A percentile compares a stretch with the other conserved stretches of the same genome.
phyloP scores from a whole-genome alignment of 139 green algal species.

The Haematococcus sp. region DNA sequence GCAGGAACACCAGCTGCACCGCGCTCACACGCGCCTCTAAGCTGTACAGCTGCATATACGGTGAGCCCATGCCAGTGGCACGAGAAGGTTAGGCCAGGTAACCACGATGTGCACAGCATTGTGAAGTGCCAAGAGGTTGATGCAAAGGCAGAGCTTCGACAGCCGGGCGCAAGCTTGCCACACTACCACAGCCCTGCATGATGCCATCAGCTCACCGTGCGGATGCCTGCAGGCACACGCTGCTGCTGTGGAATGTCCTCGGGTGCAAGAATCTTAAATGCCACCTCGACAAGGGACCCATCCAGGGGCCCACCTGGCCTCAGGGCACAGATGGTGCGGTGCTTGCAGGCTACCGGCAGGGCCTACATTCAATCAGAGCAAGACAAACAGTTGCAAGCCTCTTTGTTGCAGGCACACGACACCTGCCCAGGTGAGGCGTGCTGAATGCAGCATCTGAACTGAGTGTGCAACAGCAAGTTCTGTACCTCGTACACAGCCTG shows the following conservation, averaged over 20 bases:
- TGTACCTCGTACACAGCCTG: conserved; percentile 44
- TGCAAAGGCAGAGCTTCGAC: too few relatives aligned
- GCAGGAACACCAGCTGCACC: conserved; percentile 84
- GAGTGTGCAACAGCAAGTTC: too few relatives aligned
- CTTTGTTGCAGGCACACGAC: too few relatives aligned
- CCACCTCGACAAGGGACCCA: conserved; percentile 70
- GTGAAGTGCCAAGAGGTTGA: too few relatives aligned
- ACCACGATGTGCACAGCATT: too few relatives aligned
- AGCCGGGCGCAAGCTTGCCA: too few relatives aligned
- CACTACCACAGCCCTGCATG: too few relatives aligned
- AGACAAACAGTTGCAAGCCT: too few relatives aligned
- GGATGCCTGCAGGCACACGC: conserved; percentile 55
- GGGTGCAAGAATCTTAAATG: conserved; percentile 49
- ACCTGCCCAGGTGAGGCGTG: too few relatives aligned
- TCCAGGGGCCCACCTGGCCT: conserved; percentile 17
- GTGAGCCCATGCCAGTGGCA: too few relatives aligned
- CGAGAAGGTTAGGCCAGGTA: too few relatives aligned
- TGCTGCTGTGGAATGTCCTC: conserved; percentile 27
- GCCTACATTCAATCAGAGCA: background rate
- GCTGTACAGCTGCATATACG: conserved; percentile 59
- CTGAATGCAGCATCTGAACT: too few relatives aligned
- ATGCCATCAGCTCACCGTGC: background rate
- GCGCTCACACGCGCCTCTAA: conserved; percentile 63
- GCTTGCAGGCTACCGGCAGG: conserved; percentile 54
- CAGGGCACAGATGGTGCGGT: conserved; percentile 61